Base-by-base conservation (phyloP, 2,329 filamentous ascomycete species). In the Dactylonectria macrodidyma region DNA sequence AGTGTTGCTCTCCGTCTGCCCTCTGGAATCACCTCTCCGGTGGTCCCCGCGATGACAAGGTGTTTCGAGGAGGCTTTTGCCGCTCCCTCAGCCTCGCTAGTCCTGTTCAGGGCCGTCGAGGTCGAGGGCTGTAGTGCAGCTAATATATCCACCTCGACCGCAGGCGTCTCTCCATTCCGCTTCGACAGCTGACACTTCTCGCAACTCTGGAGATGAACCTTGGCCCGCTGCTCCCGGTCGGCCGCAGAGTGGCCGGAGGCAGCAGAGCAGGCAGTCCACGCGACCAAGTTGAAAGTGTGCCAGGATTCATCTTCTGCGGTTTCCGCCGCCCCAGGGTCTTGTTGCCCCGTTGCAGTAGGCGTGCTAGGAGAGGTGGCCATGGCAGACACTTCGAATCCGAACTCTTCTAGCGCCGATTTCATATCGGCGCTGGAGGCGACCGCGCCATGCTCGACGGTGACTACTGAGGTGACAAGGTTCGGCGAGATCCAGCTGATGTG, bases 401-500 rank as follows among this genome's bases (percentile, higher is more conserved):
- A 85, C 59, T 85, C 82, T 64, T 89, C 84, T 24, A 92, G 84
- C 9, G 85, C 82, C 50, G 76, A 76, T 67, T 80, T 79, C 72
- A 87, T 85, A 67, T 70, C 76, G 36, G 84, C 83, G 34, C 85
- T 80, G 36, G 79, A 78, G 11, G 85, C 83, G 34, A 81, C 78
- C 2, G 82, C 76, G 65, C 79, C 79, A 66, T 83, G 90, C 72
- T 85, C 83, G 69, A 92, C 83, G 34, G 89, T 90, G 72, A 93
- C 89, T 67, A 89, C 89, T 56, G 92, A 92, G 47, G 91, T 91
- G 74, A 94, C 87, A 67, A 94, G 88, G 71, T 92, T 93, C 66
- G 91, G 88, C 69, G 90, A 91, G 33, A 93, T 87, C 81, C 88
- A 90, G 61, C 34, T 36, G 6, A 36, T 36, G 34, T 36, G 34